phyloP scores from a whole-genome alignment of 306 rosid species.

The Fragaria vesca region DNA sequence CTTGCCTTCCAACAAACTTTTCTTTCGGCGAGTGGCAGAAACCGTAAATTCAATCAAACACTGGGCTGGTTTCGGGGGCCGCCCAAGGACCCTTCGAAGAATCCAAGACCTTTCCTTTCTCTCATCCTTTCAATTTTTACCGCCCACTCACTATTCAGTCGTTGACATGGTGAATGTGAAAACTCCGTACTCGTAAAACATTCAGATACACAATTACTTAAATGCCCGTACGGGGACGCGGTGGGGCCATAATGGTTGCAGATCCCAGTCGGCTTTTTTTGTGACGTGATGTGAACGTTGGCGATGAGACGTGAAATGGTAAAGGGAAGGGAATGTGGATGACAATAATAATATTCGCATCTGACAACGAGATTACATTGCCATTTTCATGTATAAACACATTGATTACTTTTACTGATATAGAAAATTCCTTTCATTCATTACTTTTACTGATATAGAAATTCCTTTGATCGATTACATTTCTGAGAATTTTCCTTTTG shows the following conservation, averaged over 20 bases:
- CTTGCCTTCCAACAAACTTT: conserved; percentile 12
- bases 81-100: conserved; percentile 26
- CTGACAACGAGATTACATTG: background rate
- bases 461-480: too few species aligned
- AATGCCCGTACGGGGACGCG: background rate
- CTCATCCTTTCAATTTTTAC: background rate
- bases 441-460: too few species aligned
- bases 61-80: conserved; percentile 13
- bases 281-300: background rate
- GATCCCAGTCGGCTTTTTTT: background rate
- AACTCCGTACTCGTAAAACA: background rate
- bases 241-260: background rate
- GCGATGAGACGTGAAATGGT: background rate
- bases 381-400: too few species aligned
- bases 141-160: background rate
- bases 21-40: conserved; percentile 22
- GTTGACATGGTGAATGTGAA: background rate
- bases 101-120: conserved; percentile 35
- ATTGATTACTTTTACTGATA: too few species aligned
- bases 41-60: conserved; percentile 35
- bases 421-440: too few species aligned
- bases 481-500: too few species aligned
- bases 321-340: background rate
- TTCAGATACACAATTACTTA: background rate
- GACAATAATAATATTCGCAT: background rate